Evolutionary conservation across 2,329 filamentous ascomycete species (phyloP).

Genomic region (Microsporum ferrugineum): DNA sequence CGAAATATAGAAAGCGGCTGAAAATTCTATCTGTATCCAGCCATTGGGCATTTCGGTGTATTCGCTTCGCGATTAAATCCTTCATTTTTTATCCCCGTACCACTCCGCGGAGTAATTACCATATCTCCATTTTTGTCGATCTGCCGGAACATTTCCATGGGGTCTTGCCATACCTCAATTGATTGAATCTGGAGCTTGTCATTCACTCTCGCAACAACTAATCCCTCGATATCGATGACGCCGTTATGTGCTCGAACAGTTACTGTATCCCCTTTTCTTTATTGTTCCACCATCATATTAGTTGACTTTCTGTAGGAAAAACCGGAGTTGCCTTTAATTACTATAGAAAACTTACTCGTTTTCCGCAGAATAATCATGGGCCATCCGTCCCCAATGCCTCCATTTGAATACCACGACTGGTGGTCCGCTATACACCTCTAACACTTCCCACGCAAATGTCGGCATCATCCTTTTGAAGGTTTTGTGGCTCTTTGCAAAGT

Average conservation of each 20-base stretch:
- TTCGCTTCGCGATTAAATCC: neutral
- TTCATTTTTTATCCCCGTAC: neutral
- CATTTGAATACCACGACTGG: conserved; percentile 53
- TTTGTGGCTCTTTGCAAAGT: conserved; percentile 56
- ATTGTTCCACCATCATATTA: neutral
- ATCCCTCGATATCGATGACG: conserved; percentile 51
- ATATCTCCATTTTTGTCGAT: conserved; percentile 40
- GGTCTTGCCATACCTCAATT: conserved; percentile 56
- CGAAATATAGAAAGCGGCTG: too few relatives aligned
- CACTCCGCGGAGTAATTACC: conserved; percentile 4
- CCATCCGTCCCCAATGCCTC: conserved; percentile 58
- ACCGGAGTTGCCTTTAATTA: too few relatives aligned
- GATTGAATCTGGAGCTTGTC: conserved; percentile 47
- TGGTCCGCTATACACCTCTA: conserved; percentile 56
- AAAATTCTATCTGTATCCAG: neutral
- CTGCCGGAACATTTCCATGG: conserved; percentile 55
- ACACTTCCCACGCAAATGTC: conserved; percentile 58
- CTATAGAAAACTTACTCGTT: conserved; percentile 43
- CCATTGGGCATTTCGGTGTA: neutral
- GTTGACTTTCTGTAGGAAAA: neutral
- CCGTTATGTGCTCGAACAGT: conserved; percentile 50
- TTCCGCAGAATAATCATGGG: conserved; percentile 53
- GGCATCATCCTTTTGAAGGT: conserved; percentile 65
- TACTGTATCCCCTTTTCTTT: conserved; percentile 51
- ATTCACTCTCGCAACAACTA: conserved; percentile 52